phyloP scores from a whole-genome alignment of 2,329 filamentous ascomycete genomes.

The Falciphora oryzae region DNA sequence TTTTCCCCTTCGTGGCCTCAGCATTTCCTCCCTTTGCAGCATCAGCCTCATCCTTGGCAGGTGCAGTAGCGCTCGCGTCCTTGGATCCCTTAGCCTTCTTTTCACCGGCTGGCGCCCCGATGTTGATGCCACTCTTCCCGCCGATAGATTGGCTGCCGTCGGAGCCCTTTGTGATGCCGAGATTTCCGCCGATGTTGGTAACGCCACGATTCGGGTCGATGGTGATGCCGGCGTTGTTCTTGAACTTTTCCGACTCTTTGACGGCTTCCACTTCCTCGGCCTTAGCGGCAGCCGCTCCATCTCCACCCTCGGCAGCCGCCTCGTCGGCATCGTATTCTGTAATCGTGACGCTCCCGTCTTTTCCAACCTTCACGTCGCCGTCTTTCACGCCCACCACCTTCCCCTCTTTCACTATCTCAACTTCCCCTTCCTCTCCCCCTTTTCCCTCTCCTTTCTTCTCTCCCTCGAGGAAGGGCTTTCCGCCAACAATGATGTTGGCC shows the following conservation, averaged over 20 bases:
- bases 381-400: neutral
- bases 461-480: constrained; percentile 1
- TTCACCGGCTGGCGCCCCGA: constrained; percentile 4
- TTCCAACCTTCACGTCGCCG: neutral
- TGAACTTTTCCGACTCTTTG: constrained; percentile 16
- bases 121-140: constrained; percentile 18
- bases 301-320: neutral
- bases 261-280: constrained; percentile 13
- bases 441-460: neutral
- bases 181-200: constrained; percentile 17
- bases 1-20: neutral
- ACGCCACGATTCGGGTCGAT: constrained; percentile 13
- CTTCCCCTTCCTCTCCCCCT: neutral
- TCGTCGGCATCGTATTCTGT: neutral
- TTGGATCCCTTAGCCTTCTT: neutral
- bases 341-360: neutral
- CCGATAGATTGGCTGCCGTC: constrained; percentile 19
- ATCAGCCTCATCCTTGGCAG: neutral
- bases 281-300: neutral
- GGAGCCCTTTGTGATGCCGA: constrained; percentile 19
- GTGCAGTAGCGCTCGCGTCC: neutral
- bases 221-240: constrained; percentile 16
- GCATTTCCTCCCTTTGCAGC: neutral
- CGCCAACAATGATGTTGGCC: constrained; percentile 8
- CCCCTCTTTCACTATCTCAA: neutral